Base-by-base conservation (phyloP, 441 rosid genomes). In the Flueggea neowawraea region DNA sequence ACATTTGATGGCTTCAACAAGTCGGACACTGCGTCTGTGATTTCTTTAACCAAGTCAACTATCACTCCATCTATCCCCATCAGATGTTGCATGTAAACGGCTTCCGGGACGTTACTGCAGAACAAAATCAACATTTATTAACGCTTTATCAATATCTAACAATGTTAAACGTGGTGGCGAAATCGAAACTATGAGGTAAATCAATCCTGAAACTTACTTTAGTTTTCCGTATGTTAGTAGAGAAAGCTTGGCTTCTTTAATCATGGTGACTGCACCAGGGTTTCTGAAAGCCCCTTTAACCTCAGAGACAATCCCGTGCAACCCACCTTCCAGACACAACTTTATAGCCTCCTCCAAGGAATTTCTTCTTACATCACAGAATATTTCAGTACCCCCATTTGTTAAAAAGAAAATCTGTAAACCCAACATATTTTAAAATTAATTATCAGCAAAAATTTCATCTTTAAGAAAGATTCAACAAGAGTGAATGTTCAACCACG, bases 31-130 rank as follows among this genome's bases (percentile, higher is more conserved):
- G 89, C 83, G 63, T 82, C 83, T 3, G 96, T 78, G 16, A 90
- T 87, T 76, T 94, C 98, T 47, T 77, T 73, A 52, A 90, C 97
- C 52, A 85, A 60, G 75, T 94, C 97, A 5, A 90, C 91, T 5
- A 94, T 88, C 66, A 94, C n/a, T n/a, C n/a, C n/a, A n/a, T n/a
- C n/a, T n/a, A n/a, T n/a, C 95, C 57, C 98, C 97, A 94, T 94
- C 74, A 90, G 57, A 72, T 90, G 74, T 66, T 94, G 97, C 90
- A 90, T 77, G 79, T 83, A 87, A 44, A 90, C 97, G 0, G 95
- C 95, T 79, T 93, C 98, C 0, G 84, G 58, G 5, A 93, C 95
- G 56, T 94, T 94, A 64, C 92, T 84, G 81, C 69, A n/a, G n/a
- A n/a, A n/a, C n/a, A n/a, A n/a, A n/a, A 69, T 16, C 43, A 41